Evolutionary conservation across 2,329 filamentous ascomycete species (phyloP), one percentile per base, ranked within the genome.

Genomic region (Tympanopsis confertula): DNA sequence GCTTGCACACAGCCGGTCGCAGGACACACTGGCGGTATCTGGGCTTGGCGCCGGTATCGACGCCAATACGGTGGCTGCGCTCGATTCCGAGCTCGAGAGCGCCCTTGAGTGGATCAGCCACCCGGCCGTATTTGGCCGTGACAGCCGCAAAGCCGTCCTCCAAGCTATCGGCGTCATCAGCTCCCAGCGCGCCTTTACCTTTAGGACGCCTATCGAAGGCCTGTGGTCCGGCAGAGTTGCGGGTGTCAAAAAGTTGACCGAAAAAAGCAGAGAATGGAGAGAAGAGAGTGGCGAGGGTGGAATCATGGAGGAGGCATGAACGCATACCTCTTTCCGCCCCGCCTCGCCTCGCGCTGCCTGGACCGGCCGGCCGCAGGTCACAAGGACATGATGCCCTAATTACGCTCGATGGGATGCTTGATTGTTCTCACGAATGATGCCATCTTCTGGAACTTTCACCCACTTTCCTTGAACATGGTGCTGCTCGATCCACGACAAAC

Each of bases 51-150:
- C 78, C 5, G 84, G 86, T n/a, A 89, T 98, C 39, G 91, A 98
- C 51, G 62, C 74, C 4, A 69, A 69, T 24, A 91, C 85, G 0
- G 89, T 96, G 50, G 69, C 77, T 18, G 88, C 91, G 2, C 75
- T 98, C 14, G 91, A 98, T 55, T 76, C 84, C 1, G 91, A 98
- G 57, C 73, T 98, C 22, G 86, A 94, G 55, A 76, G 84, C 22
- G 86, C 84, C 37, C 66, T 98, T 13, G 91, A 98, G 60, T 98
- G 91, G 91, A 96, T 98, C 58, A 87, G 83, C 54, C 91, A 98
- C 52, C 91, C 91, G 2, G 88, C 88, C 2, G 86, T 96, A 2
- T 98, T 98, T 55, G 82, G 84, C 5, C 78, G 91, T 26, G 91
- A 98, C 56, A 91, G 85, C 41, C 80, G 91, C 50, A 98, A 98